phyloP scores from a whole-genome alignment of 345 rosid species.

The Populus simonii region DNA sequence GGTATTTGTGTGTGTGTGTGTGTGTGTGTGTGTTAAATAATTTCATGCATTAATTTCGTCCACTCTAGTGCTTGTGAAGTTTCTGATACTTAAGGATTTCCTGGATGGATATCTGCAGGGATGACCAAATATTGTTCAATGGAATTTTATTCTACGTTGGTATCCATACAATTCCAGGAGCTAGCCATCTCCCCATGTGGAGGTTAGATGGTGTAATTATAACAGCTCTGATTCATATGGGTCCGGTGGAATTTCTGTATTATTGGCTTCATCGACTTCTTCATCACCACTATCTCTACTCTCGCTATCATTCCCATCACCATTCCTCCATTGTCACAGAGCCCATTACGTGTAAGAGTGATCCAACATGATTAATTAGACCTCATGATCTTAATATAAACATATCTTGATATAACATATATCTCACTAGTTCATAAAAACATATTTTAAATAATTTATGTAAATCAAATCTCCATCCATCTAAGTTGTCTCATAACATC shows the following conservation, averaged over 20 bases:
- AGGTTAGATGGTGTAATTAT: constrained; percentile 52
- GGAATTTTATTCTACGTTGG: constrained; percentile 46
- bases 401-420: no score
- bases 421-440: no score
- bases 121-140: constrained; percentile 63
- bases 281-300: constrained; percentile 79
- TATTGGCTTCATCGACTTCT: constrained; percentile 80
- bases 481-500: no score
- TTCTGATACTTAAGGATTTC: not conserved
- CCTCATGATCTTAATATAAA: no score
- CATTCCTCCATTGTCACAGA: constrained; percentile 83
- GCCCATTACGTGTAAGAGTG: constrained; percentile 62
- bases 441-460: no score
- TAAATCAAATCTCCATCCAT: no score
- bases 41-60: no score
- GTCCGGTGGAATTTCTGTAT: constrained; percentile 77
- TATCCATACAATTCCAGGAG: constrained; percentile 12
- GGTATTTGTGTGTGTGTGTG: constrained; percentile 23
- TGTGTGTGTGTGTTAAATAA: not conserved
- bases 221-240: constrained; percentile 49
- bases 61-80: not conserved
- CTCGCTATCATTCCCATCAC: constrained; percentile 91
- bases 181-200: constrained; percentile 53
- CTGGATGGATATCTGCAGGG: constrained; percentile 41
- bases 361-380: no score